Percentiles rank a stretch among this genome's conserved stretches.
Evolutionary conservation across 2,329 filamentous ascomycete genomes (phyloP).

Genomic region (Lecanicillium sp.): DNA sequence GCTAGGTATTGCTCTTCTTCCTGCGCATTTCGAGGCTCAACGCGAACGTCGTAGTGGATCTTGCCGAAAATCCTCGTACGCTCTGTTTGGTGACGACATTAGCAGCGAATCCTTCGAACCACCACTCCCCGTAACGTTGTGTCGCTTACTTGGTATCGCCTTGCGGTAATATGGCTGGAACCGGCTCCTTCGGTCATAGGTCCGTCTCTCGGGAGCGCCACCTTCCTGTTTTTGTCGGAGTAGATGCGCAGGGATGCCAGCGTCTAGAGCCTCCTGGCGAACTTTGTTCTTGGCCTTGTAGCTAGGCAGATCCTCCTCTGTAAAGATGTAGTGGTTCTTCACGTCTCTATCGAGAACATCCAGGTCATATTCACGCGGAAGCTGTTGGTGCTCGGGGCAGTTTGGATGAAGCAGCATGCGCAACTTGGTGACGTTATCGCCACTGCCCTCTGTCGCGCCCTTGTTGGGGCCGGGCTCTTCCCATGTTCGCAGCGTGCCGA

Average conservation of each 20-base stretch:
- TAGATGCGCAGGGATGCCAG: slow-evolving; percentile 51
- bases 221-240: slow-evolving; percentile 30
- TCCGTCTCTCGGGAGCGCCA: slow-evolving; percentile 33
- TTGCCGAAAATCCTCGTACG: slow-evolving; percentile 68
- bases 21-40: slow-evolving; percentile 62
- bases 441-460: slow-evolving; percentile 31
- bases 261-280: slow-evolving; percentile 46
- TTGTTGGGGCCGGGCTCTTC: slow-evolving; percentile 45
- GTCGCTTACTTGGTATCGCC: slow-evolving; percentile 62
- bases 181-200: slow-evolving; percentile 34
- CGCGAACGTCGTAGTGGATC: slow-evolving; percentile 68
- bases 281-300: slow-evolving; percentile 39
- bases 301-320: slow-evolving; percentile 76
- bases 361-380: slow-evolving; percentile 86
- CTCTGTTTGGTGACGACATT: slow-evolving; percentile 40
- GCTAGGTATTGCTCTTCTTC: slow-evolving; percentile 58
- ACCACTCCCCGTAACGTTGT: background rate
- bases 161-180: slow-evolving; percentile 57
- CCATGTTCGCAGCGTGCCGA: slow-evolving; percentile 65
- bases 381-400: slow-evolving; percentile 56
- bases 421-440: slow-evolving; percentile 25
- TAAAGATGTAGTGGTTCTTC: slow-evolving; percentile 85
- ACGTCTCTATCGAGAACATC: slow-evolving; percentile 57
- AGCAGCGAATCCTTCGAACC: slow-evolving; percentile 10
- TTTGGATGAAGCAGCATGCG: slow-evolving; percentile 60